Percentiles rank a stretch among this genome's conserved stretches.
Evolutionary conservation across 2,329 filamentous ascomycete genomes (phyloP).

Genomic region (Trichoderma sp.): DNA sequence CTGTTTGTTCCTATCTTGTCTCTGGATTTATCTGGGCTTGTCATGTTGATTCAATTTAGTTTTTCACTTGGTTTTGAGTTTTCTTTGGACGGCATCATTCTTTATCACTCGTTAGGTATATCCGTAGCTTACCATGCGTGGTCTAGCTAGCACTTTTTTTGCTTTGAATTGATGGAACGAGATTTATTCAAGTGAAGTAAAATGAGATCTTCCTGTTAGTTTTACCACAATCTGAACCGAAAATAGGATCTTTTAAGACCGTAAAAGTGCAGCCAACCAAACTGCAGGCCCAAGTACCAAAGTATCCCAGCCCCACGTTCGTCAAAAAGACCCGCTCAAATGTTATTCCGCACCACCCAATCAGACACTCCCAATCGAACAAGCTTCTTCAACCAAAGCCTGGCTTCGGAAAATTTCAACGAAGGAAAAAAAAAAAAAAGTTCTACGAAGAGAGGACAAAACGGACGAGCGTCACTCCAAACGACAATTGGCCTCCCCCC

Average conservation of each 20-base stretch:
- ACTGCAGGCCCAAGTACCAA: neutral
- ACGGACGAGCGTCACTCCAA: neutral
- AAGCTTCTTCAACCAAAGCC: constrained; percentile 9
- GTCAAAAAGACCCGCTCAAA: constrained; percentile 8
- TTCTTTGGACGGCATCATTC: constrained; percentile 1
- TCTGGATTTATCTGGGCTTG: neutral
- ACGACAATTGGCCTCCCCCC: constrained; percentile 14
- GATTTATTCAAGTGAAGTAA: neutral
- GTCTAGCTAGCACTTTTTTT: neutral
- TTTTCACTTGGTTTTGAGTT: neutral
- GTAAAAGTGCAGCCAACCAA: neutral
- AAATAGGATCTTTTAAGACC: neutral
- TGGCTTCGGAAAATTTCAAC: constrained; percentile 24
- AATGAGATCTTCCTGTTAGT: neutral
- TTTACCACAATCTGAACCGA: neutral
- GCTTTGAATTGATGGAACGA: neutral
- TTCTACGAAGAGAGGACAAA: neutral
- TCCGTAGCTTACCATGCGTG: constrained; percentile 7
- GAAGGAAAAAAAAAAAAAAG: constrained; percentile 16
- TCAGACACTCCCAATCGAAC: constrained; percentile 16
- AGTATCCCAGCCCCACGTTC: neutral
- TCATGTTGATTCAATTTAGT: neutral
- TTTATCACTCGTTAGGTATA: constrained; percentile 19
- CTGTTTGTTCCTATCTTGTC: neutral
- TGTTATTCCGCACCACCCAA: constrained; percentile 28